Base-by-base conservation (phyloP, 345 rosid species). In the Lumnitzera racemosa region DNA sequence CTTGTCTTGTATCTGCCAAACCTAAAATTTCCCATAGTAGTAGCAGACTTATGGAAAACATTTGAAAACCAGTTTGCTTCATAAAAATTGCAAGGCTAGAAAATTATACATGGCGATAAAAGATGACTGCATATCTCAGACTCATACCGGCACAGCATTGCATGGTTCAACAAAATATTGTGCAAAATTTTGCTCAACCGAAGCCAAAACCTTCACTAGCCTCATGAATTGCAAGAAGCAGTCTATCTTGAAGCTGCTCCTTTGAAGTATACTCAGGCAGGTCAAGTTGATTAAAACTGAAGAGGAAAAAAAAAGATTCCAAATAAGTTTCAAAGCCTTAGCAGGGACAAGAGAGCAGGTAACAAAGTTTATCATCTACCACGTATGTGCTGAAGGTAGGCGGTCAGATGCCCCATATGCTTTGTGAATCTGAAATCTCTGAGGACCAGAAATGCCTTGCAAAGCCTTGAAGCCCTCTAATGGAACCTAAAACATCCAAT, bases 381-480 rank as follows among this genome's bases (percentile, higher is more conserved):
- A 89, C 68, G 98, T 92, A 76, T 92, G 97, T 43, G 98, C 98
- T 31, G 98, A 89, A 27, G 98, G 98, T 56, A 92, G 70, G 57
- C 98, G 78, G 60, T 87, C 89, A 13, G 96, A 91, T 62, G 91
- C 87, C 63, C 98, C 98, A 77, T 89, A 92, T 49, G 96, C 94
- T 73, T 92, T 92, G 83, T 92, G 98, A 74, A 92, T 85, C 79
- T 92, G 98, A 69, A 92, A 82, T 65, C 81, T 84, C 61, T 92
- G 98, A 64, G 97, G 95, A 59, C 98, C 96, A 58, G 98, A 92
- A 48, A 92, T 92, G 49, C 98, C 98, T 62, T 92, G 98, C 80
- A 92, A 66, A 49, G 97, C 97, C 76, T 75, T 92, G 68, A 89
- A 92, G 31, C 95, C 94, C 72, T 89, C 96, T 73, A 92, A 66